Evolutionary conservation across 2,329 filamentous ascomycete species (phyloP).

Genomic region (Pestalotiopsis sp.): DNA sequence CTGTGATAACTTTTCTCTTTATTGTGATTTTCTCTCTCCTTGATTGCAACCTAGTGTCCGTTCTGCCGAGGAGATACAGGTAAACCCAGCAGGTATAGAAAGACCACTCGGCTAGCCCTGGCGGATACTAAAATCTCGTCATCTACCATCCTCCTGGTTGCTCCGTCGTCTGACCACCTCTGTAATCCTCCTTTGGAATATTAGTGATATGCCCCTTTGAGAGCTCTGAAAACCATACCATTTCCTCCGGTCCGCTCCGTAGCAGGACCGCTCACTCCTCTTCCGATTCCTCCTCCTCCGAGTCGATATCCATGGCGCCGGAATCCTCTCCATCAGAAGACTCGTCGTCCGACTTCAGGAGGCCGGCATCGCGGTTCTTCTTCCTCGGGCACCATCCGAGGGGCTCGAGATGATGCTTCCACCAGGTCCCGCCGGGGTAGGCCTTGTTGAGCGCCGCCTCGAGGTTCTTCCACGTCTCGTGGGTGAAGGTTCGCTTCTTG

Average conservation of each 20-base stretch:
- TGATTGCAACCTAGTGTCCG: too few relatives aligned
- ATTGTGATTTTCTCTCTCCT: too few relatives aligned
- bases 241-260: neutral
- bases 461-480: conserved; percentile 4
- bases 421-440: neutral
- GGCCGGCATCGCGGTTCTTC: neutral
- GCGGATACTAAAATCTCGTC: neutral
- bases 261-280: neutral
- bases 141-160: neutral
- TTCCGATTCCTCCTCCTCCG: neutral
- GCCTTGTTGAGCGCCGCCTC: neutral
- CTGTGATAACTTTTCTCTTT: too few relatives aligned
- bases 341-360: neutral
- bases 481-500: neutral
- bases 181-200: neutral
- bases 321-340: neutral
- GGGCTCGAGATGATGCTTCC: neutral
- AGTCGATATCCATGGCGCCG: neutral
- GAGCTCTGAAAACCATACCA: neutral
- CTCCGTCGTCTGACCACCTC: neutral
- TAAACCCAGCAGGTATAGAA: neutral
- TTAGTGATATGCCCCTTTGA: neutral
- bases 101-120: neutral
- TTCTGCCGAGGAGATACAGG: too few relatives aligned
- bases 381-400: neutral